Evolutionary conservation across 306 rosid genomes (phyloP).

Genomic region (Pachyrhizus erosus): DNA sequence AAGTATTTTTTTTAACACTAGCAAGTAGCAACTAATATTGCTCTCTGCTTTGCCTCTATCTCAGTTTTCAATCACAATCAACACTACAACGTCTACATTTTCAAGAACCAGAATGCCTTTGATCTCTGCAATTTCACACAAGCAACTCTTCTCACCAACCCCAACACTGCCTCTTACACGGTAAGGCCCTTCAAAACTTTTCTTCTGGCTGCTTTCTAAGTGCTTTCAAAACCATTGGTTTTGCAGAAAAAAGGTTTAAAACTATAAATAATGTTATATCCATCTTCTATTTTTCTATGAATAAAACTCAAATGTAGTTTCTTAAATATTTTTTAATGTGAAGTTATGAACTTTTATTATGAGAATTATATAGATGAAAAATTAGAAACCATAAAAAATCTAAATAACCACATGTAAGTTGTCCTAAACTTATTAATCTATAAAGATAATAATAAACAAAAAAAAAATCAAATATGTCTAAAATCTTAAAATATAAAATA

Average conservation of each 20-base stretch:
- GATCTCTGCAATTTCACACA: constrained; percentile 69
- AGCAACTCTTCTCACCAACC: constrained; percentile 74
- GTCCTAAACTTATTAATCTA: background rate
- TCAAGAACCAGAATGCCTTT: constrained; percentile 73
- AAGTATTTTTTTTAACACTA: background rate
- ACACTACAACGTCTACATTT: constrained; percentile 71
- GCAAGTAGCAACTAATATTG: constrained; percentile 3
- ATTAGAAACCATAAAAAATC: background rate
- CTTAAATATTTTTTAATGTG: background rate
- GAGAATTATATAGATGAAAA: background rate
- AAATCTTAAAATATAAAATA: background rate
- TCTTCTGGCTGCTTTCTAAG: constrained; percentile 6
- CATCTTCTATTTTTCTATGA: background rate
- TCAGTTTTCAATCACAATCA: constrained; percentile 73
- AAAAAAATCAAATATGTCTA: background rate
- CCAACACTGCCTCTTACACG: constrained; percentile 60
- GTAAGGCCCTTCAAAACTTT: constrained; percentile 46
- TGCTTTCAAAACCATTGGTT: background rate
- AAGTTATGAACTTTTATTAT: background rate
- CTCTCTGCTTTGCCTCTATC: background rate
- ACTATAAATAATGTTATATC: background rate
- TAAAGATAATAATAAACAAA: background rate
- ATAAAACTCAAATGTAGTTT: background rate
- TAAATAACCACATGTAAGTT: background rate
- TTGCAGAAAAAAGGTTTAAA: constrained; percentile 1